Percentiles rank a stretch among this genome's conserved stretches.
Evolutionary conservation across 2,329 filamentous ascomycete genomes (phyloP).

Genomic region (Ceratocystis smalleyi): DNA sequence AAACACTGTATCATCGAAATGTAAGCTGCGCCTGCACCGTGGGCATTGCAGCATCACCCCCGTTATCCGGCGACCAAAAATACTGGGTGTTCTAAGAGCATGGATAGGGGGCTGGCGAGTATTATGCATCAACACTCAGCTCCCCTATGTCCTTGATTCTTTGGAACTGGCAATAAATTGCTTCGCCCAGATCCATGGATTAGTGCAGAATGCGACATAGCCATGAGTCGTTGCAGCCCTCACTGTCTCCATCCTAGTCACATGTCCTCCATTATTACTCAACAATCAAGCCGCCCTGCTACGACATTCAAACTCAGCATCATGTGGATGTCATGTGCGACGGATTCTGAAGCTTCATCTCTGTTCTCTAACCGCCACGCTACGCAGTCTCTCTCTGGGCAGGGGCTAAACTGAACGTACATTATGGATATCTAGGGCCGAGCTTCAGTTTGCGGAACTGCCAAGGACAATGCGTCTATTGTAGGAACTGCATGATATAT

Average conservation of each 20-base stretch:
- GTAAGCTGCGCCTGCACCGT: background rate
- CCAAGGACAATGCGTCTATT: slow-evolving; percentile 1
- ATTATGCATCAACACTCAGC: background rate
- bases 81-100: background rate
- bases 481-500: background rate
- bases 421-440: background rate
- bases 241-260: background rate
- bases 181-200: too few species aligned
- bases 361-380: background rate
- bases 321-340: too few species aligned
- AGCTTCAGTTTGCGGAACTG: background rate
- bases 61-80: background rate
- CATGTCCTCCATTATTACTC: background rate
- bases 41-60: background rate
- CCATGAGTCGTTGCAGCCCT: background rate
- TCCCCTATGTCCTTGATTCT: too few species aligned
- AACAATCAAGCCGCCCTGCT: background rate
- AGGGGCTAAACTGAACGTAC: background rate
- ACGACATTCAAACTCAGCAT: too few species aligned
- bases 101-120: background rate
- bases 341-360: background rate
- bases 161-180: too few species aligned
- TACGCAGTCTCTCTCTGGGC: background rate
- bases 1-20: background rate
- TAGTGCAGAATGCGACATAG: background rate